Evolutionary conservation across 148 eudicot genomes (phyloP), one percentile per base, ranked within the genome.

Genomic region (Fagopyrum homotropicum): DNA sequence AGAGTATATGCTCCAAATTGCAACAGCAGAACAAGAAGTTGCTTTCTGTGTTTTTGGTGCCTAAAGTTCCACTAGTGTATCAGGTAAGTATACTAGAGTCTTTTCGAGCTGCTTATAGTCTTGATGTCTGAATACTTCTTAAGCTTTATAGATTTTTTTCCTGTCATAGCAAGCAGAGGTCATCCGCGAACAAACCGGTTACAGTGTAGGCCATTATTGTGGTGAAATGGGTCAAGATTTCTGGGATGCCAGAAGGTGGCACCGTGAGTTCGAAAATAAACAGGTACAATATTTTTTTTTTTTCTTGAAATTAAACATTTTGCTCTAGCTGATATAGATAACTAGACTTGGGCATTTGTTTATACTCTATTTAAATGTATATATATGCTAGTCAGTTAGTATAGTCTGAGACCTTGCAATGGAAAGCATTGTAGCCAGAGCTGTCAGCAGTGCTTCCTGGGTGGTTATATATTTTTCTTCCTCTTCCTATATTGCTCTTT

Each of bases 211-310:
- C 44, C 98, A 95, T 85, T 95, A 92, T 72, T 95, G 98, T 86
- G 98, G 98, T 81, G 98, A 95, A 80, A 95, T 95, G 98, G 98
- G 98, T 73, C 97, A 95, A 80, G 97, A 95, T 80, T 95, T 95
- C 76, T 95, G 98, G 98, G 98, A 95, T 75, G 84, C 93, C 51
- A 81, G 92, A 70, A 90, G 96, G 85, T 95, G 98, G 98, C 93
- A 89, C 73, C 97, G 97, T 9, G 98, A 95, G 80, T 95, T 95
- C 84, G 98, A 95, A 72, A 84, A 88, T 51, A 95, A 86, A 80
- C 93, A 95, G 98, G 98, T 95, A 66, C 15, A 14, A 6, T 45
- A 40, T 35, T 66, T 66, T 22, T 22, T n/a, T 46, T 45, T 66
- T 63, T 15, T 63, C 40, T 11, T 63, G 69, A 63, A 35, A 35